Evolutionary conservation across 805 yeast species (phyloP).

Genomic region (Ogataea pini): DNA sequence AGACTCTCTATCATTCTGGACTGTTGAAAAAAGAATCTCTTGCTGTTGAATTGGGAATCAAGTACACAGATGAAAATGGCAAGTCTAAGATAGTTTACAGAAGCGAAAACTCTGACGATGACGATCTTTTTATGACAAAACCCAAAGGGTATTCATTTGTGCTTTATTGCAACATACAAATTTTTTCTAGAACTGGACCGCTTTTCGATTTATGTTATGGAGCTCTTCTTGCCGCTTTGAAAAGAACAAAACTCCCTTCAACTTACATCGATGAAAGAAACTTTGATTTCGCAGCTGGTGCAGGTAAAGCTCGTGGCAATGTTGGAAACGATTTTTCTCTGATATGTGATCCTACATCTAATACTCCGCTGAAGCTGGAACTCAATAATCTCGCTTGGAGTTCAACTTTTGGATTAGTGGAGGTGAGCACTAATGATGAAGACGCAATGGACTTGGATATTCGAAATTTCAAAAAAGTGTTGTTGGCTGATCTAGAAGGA

Average conservation of each 20-base stretch:
- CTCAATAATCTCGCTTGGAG: constrained; percentile 42
- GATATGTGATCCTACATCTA: constrained; percentile 52
- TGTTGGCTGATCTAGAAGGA: constrained; percentile 79
- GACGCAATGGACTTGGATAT: constrained; percentile 35
- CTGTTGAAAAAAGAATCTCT: constrained; percentile 52
- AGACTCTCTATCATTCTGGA: constrained; percentile 57
- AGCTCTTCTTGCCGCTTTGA: constrained; percentile 63
- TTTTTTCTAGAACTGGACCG: constrained; percentile 82
- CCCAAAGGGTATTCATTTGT: constrained; percentile 53
- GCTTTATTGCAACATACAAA: constrained; percentile 70
- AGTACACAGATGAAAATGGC: constrained; percentile 54
- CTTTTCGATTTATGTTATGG: constrained; percentile 75
- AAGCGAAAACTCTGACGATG: constrained; percentile 31
- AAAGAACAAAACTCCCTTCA: constrained; percentile 60
- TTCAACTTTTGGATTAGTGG: constrained; percentile 63
- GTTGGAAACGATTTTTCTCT: constrained; percentile 45
- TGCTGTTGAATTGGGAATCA: constrained; percentile 52
- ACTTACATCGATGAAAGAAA: constrained; percentile 67
- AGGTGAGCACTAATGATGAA: constrained; percentile 39
- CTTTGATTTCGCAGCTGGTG: constrained; percentile 51
- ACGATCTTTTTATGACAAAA: constrained; percentile 32
- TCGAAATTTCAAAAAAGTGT: constrained; percentile 30
- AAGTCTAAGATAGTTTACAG: constrained; percentile 47
- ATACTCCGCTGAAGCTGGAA: constrained; percentile 42
- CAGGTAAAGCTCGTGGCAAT: constrained; percentile 34